A percentile compares a stretch with the other conserved stretches of the same genome.
Conservation (phyloP, 2,329 filamentous ascomycete genomes). For the Alternaria brassicicola region DNA sequence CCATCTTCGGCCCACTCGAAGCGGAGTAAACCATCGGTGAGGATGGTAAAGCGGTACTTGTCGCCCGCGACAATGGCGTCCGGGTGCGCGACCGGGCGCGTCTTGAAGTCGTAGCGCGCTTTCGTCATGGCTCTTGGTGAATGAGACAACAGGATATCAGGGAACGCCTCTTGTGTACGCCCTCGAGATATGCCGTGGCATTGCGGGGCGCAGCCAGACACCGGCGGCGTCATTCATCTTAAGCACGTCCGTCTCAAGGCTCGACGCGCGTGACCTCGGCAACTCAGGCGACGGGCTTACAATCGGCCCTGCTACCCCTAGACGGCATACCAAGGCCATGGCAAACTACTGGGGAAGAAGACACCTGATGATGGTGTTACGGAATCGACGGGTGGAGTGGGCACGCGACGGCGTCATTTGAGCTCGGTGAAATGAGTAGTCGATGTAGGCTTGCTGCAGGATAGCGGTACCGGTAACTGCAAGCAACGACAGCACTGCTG, state of each 20-base stretch:
- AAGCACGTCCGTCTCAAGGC: conserved; percentile 25
- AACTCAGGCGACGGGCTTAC: conserved; percentile 27
- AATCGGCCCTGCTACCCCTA: conserved; percentile 23
- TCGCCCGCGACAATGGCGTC: conserved; percentile 55
- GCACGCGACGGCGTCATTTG: conserved; percentile 28
- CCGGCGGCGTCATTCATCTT: conserved; percentile 28
- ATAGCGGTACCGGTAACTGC: too few species aligned
- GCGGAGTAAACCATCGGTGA: conserved; percentile 63
- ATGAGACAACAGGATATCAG: conserved; percentile 13
- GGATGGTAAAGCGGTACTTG: conserved; percentile 65
- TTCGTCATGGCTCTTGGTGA: conserved; percentile 31
- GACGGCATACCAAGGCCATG: conserved; percentile 7
- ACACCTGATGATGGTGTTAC: conserved; percentile 19
- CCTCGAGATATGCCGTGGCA: conserved; percentile 17
- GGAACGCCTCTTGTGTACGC: conserved; percentile 15
- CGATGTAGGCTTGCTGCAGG: conserved; percentile 3
- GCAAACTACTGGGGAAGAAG: conserved; percentile 16
- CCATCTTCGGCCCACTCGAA: conserved; percentile 68
- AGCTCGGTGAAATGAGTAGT: background rate
- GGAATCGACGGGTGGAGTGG: conserved; percentile 9
- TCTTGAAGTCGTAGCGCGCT: conserved; percentile 53
- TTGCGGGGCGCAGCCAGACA: conserved; percentile 21
- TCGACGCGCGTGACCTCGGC: conserved; percentile 37
- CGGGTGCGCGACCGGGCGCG: conserved; percentile 53
- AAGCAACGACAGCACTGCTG: background rate